Base-by-base conservation (phyloP, 2,329 filamentous ascomycete species). In the Sporothrix pallida region DNA sequence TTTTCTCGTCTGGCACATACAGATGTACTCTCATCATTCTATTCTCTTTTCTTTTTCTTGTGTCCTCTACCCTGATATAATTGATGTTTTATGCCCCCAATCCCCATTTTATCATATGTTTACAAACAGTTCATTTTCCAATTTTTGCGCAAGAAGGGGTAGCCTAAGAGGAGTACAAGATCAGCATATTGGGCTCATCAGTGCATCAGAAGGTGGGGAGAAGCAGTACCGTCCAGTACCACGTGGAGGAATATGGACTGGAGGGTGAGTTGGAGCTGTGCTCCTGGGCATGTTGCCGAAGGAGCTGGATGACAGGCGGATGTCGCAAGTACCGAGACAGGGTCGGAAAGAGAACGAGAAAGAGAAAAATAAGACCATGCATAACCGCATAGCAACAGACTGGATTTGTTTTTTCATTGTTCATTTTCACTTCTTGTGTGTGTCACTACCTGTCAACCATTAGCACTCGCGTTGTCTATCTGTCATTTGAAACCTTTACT, bases 391-490 rank as follows among this genome's bases (percentile, higher is more conserved):
- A 50, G 26, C 62, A 60, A 68, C 50, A 48, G 50, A 60, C 50
- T 72, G 71, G 62, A 68, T 60, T 72, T 72, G 62, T 52, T 68
- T 37, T 72, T 69, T 4, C 15, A n/a, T 50, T 63, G n/a, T 54
- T 37, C 2, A 20, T 56, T 67, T 63, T 52, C 31, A 20, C 9
- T 13, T 56, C n/a, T n/a, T 46, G 17, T 17, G 10, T 42, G 23
- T 65, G 23, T 15, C 54, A 52, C n/a, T 72, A 20, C 13, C n/a
- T 60, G 20, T 58, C 65, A 44, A 31, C 58, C 46, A 31, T 63
- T 52, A 63, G 20, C 42, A 50, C 12, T 44, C 2, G 20, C 7
- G 13, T n/a, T 17, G 13, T 56, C 46, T 26, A 46, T 9, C 12
- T 31, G 13, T 17, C 56, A 13, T 63, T 63, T 63, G 17, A 17